Evolutionary conservation across 2,329 filamentous ascomycete genomes (phyloP).

Genomic region (Claviceps sp.): DNA sequence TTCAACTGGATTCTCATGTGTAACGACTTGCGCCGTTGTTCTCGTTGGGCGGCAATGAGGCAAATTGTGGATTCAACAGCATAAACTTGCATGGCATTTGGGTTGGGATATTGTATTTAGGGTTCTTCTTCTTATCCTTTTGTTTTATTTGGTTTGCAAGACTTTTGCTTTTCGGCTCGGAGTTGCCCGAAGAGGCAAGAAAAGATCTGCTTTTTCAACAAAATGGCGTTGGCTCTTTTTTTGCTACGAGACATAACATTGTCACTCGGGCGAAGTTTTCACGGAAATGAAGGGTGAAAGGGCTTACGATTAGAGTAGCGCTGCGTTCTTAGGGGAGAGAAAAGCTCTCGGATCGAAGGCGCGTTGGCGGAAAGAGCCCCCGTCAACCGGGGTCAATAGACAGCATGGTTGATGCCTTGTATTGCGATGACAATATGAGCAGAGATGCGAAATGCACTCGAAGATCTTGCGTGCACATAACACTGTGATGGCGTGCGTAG

Average conservation of each 20-base stretch:
- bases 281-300: not conserved
- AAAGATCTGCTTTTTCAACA: constrained; percentile 28
- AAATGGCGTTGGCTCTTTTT: constrained; percentile 24
- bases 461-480: not conserved
- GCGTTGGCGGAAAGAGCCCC: constrained; percentile 14
- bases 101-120: constrained; percentile 16
- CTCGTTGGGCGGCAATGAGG: constrained; percentile 18
- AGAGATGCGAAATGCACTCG: not conserved
- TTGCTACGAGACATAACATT: constrained; percentile 22
- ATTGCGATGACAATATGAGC: not conserved
- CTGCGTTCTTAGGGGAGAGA: constrained; percentile 10
- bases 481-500: not conserved
- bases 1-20: constrained; percentile 27
- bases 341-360: constrained; percentile 7
- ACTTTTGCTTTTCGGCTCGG: not conserved
- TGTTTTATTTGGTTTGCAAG: not conserved
- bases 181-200: constrained; percentile 11
- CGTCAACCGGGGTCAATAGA: constrained; percentile 30
- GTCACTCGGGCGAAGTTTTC: constrained; percentile 12
- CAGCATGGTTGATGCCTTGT: constrained; percentile 11
- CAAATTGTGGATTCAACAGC: constrained; percentile 31
- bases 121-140: constrained; percentile 3
- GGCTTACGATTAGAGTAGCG: too few species aligned
- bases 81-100: constrained; percentile 28
- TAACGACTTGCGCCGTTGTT: constrained; percentile 21